Percentiles rank a stretch among this genome's conserved stretches.
phyloP scores from a whole-genome alignment of 805 yeast genomes.

The Candida argentea region DNA sequence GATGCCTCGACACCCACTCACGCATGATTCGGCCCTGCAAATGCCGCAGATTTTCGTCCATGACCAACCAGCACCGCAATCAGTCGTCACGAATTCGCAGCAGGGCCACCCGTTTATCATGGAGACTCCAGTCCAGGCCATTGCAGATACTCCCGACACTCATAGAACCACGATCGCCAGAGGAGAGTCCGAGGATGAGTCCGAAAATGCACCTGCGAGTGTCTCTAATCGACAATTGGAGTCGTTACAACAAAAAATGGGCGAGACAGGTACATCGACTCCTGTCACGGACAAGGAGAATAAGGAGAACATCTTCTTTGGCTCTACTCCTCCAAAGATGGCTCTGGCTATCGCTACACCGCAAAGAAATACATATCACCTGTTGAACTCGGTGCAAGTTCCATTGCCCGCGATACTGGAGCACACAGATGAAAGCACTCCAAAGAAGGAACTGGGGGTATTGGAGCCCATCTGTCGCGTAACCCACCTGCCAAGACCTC shows the following conservation, averaged over 20 bases:
- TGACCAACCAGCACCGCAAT: neutral
- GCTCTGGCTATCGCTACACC: slow-evolving; percentile 21
- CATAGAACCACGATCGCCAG: slow-evolving; percentile 35
- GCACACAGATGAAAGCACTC: slow-evolving; percentile 20
- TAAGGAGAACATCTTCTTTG: slow-evolving; percentile 39
- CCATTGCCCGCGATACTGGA: slow-evolving; percentile 26
- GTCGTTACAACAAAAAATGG: slow-evolving; percentile 14
- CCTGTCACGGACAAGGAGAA: slow-evolving; percentile 33
- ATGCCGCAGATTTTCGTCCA: slow-evolving; percentile 2
- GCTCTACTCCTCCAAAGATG: slow-evolving; percentile 15
- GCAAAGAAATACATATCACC: no score
- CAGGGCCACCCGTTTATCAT: slow-evolving; percentile 5
- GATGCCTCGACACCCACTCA: slow-evolving; percentile 1
- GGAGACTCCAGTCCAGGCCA: slow-evolving; percentile 22
- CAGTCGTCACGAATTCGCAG: neutral
- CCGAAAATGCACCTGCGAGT: slow-evolving; percentile 11
- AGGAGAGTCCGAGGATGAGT: slow-evolving; percentile 29
- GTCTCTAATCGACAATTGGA: slow-evolving; percentile 26
- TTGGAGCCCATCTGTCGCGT: slow-evolving; percentile 4
- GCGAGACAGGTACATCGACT: no score
- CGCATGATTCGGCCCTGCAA: slow-evolving; percentile 4
- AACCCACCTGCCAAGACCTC: slow-evolving; percentile 23
- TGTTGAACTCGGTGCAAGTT: no score
- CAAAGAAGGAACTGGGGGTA: slow-evolving; percentile 6
- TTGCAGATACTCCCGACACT: slow-evolving; percentile 33